phyloP scores from a whole-genome alignment of 805 yeast species.

The Cyberlindnera subsufficiens region DNA sequence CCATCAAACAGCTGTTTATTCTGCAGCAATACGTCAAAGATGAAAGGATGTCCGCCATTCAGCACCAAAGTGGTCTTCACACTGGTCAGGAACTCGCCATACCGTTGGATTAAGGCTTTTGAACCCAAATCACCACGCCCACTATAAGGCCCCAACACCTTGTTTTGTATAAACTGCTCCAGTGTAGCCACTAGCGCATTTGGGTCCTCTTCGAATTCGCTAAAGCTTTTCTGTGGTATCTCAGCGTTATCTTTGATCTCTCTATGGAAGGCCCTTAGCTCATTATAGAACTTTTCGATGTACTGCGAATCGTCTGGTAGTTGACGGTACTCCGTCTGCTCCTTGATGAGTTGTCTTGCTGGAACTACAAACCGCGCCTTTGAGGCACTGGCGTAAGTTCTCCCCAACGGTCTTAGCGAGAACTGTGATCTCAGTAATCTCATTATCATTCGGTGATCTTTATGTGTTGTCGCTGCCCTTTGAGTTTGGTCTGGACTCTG shows the following conservation, averaged over 20 bases:
- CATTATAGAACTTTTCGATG: conserved; percentile 43
- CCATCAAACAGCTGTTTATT: conserved; percentile 42
- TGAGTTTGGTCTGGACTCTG: too few species aligned
- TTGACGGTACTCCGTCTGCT: conserved; percentile 34
- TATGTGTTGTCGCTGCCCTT: too few species aligned
- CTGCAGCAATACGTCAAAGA: conserved; percentile 48
- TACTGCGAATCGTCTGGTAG: conserved; percentile 49
- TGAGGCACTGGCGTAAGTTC: conserved; percentile 11
- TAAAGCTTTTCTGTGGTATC: conserved; percentile 24
- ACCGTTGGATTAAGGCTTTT: conserved; percentile 20
- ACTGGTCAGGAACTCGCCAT: conserved; percentile 33
- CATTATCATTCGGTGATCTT: too few species aligned
- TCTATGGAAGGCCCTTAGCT: conserved; percentile 29
- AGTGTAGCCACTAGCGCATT: conserved; percentile 33
- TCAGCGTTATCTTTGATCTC: conserved; percentile 20
- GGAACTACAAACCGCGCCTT: conserved; percentile 12
- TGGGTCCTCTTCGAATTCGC: conserved; percentile 34
- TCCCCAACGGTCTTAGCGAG: not conserved
- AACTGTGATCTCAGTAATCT: too few species aligned
- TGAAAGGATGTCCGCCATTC: conserved; percentile 55
- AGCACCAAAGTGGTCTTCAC: conserved; percentile 37
- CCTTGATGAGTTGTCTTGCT: conserved; percentile 14
- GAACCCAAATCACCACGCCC: conserved; percentile 12
- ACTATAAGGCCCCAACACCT: conserved; percentile 20
- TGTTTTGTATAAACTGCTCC: conserved; percentile 32